Base-by-base conservation (phyloP, 257 asterid species). In the Jasminum sambac region DNA sequence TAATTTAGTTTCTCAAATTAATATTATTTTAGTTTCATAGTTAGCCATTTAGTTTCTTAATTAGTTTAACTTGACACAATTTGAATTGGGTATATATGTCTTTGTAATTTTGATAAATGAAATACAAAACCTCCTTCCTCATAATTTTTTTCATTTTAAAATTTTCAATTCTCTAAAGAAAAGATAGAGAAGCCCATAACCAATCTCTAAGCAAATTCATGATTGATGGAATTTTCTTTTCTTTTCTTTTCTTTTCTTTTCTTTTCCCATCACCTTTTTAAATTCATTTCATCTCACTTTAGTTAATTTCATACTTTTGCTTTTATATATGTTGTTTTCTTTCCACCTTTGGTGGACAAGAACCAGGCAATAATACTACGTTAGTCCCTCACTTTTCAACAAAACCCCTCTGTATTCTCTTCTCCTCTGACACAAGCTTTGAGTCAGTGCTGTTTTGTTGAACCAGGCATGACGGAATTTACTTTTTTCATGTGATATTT, bases 331-430 rank as follows among this genome's bases (percentile, higher is more conserved):
- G 80, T 84, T 77, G 88, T 85, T 80, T 90, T 72, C 90, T 78
- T 81, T 73, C 79, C 79, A 72, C 72, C 91, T 86, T 86, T 83
- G 80, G 64, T 72, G 58, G 74, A 80, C 86, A 87, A 85, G 89
- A 85, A 86, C 88, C 65, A 69, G 61, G 79, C 94, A 48, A 48
- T 6, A 10, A 48, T 48, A n/a, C 23, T 48, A 85, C 78, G 88
- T 85, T 86, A 70, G 82, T 55, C 72, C 78, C 65, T 79, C 72
- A 85, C 82, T 84, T 81, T 79, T 57, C 76, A 75, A 74, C 80
- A 84, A 78, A 76, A 79, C 84, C 79, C 79, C 66, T 67, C 59
- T 67, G 72, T 67, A 67, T 78, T 78, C 73, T 55, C 59, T 70
- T 80, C 39, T 55, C 57, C 44, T 76, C 82, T 80, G 82, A 74